Evolutionary conservation across 352 stramenopile species (phyloP).

Genomic region (Globisporangium takayamanum): DNA sequence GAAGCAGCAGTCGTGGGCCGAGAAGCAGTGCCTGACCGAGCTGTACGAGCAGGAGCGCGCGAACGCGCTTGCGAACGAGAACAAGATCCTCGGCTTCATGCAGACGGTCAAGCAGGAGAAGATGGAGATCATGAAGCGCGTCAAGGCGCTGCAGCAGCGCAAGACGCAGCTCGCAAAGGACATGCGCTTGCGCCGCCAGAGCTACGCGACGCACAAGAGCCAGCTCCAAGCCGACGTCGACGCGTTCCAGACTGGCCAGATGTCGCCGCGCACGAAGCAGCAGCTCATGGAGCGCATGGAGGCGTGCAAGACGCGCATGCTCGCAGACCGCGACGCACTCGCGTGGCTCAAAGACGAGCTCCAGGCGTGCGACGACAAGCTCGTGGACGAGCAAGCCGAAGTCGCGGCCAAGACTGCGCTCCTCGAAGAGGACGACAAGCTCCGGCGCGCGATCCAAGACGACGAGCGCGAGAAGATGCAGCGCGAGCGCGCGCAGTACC

Average conservation of each 20-base stretch:
- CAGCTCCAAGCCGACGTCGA: constrained; percentile 72
- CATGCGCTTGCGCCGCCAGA: constrained; percentile 66
- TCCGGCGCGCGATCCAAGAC: constrained; percentile 68
- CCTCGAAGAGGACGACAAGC: constrained; percentile 73
- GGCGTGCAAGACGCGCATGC: constrained; percentile 43
- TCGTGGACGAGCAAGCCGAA: constrained; percentile 72
- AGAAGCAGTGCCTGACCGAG: constrained; percentile 80
- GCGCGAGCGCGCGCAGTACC: constrained; percentile 50
- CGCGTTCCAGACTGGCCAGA: constrained; percentile 56
- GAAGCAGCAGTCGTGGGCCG: constrained; percentile 89
- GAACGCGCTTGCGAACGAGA: constrained; percentile 79
- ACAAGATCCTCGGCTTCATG: constrained; percentile 84
- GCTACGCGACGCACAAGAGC: constrained; percentile 64
- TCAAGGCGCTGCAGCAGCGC: constrained; percentile 79
- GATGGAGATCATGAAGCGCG: constrained; percentile 85
- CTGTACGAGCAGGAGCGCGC: constrained; percentile 85
- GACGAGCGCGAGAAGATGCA: constrained; percentile 83
- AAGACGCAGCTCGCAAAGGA: constrained; percentile 73
- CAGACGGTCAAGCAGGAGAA: constrained; percentile 89
- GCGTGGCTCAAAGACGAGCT: constrained; percentile 53
- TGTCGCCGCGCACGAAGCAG: constrained; percentile 22
- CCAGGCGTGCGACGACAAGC: constrained; percentile 47
- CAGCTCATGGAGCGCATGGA: constrained; percentile 60
- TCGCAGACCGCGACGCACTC: constrained; percentile 56
- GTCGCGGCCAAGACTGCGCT: constrained; percentile 62